Evolutionary conservation across 805 yeast genomes (phyloP).

Genomic region (Kodamaea laetipori): DNA sequence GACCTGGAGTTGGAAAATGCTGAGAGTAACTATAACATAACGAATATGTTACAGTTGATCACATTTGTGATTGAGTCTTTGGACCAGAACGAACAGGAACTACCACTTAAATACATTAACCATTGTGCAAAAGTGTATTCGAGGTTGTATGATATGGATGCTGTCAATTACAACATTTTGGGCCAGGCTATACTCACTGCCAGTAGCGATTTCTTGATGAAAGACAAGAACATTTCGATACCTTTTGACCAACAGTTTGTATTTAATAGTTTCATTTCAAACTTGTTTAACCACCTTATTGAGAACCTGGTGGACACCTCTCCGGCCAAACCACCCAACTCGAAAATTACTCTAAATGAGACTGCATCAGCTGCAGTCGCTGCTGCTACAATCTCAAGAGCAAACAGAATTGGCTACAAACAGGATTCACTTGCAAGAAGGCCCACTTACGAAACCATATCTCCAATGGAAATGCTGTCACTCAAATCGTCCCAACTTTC

Average conservation of each 20-base stretch:
- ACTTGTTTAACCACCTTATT: constrained; percentile 11
- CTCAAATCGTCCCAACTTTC: constrained; percentile 14
- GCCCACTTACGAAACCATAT: neutral
- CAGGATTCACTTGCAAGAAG: neutral
- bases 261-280: constrained; percentile 13
- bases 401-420: neutral
- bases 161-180: constrained; percentile 17
- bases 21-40: constrained; percentile 19
- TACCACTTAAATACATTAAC: constrained; percentile 16
- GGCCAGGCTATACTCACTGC: constrained; percentile 22
- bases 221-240: neutral
- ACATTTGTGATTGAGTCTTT: constrained; percentile 17
- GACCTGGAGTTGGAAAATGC: constrained; percentile 13
- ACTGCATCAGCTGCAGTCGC: constrained; percentile 1
- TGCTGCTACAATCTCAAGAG: constrained; percentile 1
- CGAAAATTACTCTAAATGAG: constrained; percentile 3
- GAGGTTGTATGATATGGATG: constrained; percentile 21
- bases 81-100: constrained; percentile 16
- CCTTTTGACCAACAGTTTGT: constrained; percentile 13
- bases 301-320: constrained; percentile 4
- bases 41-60: constrained; percentile 20
- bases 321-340: constrained; percentile 1
- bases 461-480: constrained; percentile 1
- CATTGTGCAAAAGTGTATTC: constrained; percentile 19
- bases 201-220: constrained; percentile 8